Conservation (phyloP, 371 early-diverging fungal genomes). For the Mucor irregularis region DNA sequence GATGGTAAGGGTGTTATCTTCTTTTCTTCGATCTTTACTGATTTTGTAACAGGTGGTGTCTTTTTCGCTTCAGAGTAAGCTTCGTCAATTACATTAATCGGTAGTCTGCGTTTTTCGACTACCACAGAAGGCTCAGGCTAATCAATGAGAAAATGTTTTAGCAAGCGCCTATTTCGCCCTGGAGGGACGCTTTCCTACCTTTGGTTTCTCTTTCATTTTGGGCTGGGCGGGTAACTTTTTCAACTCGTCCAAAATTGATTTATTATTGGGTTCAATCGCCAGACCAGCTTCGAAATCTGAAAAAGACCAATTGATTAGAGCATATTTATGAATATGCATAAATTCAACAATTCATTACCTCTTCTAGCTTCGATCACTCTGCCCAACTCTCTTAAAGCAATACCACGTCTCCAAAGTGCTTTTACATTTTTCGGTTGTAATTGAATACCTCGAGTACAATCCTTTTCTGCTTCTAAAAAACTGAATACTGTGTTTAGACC, state of each 20-base stretch:
- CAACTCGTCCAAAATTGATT: conserved; percentile 64
- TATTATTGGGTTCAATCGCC: conserved; percentile 71
- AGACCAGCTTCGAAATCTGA: conserved; percentile 66
- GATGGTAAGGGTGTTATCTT: no score
- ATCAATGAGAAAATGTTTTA: no score
- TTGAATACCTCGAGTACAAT: conserved; percentile 67
- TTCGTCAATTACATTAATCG: conserved; percentile 35
- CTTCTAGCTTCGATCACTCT: conserved; percentile 59
- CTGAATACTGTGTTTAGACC: conserved; percentile 29
- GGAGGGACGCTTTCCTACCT: neutral
- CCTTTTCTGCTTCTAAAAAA: conserved; percentile 67
- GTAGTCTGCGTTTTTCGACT: conserved; percentile 17
- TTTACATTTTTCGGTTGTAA: conserved; percentile 77
- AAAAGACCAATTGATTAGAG: neutral
- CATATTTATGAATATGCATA: neutral
- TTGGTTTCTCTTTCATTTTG: neutral
- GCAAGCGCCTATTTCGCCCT: no score
- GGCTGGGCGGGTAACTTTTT: conserved; percentile 35
- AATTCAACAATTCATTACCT: conserved; percentile 31
- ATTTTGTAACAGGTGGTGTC: neutral
- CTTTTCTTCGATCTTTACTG: no score
- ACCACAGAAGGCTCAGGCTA: neutral
- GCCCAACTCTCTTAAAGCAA: conserved; percentile 64
- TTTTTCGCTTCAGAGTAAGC: conserved; percentile 5
- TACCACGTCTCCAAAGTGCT: conserved; percentile 81